Percentiles rank a stretch among this genome's conserved stretches.
Evolutionary conservation across 2,329 filamentous ascomycete species (phyloP).

Genomic region (Talaromyces marneffei): DNA sequence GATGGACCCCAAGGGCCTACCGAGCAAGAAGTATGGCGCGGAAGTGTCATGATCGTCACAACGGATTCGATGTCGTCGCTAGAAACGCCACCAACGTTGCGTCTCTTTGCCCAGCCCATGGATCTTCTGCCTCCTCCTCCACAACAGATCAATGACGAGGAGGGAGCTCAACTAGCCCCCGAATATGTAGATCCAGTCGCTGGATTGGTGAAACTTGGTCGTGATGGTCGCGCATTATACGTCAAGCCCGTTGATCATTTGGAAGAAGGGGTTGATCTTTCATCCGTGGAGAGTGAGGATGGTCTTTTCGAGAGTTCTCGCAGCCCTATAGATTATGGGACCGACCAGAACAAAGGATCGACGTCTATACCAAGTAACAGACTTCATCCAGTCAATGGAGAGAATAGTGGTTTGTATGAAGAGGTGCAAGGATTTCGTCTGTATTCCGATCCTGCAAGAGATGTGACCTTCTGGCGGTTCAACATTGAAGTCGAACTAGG

Average conservation of each 20-base stretch:
- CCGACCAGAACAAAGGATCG: constrained; percentile 22
- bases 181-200: constrained; percentile 85
- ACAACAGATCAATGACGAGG: constrained; percentile 57
- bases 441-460: constrained; percentile 75
- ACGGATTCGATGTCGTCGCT: constrained; percentile 78
- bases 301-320: constrained; percentile 71
- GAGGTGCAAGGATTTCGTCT: constrained; percentile 78
- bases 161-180: constrained; percentile 57
- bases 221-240: constrained; percentile 79
- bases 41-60: constrained; percentile 93
- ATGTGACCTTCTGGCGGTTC: constrained; percentile 95
- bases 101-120: constrained; percentile 81
- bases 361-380: constrained; percentile 45
- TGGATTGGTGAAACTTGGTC: constrained; percentile 77
- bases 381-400: constrained; percentile 57
- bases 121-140: constrained; percentile 75
- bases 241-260: constrained; percentile 85
- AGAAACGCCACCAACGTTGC: constrained; percentile 66
- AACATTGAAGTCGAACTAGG: constrained; percentile 86
- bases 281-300: constrained; percentile 68
- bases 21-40: constrained; percentile 81
- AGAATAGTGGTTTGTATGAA: constrained; percentile 72
- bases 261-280: constrained; percentile 71
- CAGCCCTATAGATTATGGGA: constrained; percentile 39
- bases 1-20: constrained; percentile 29